A percentile compares a stretch with the other conserved stretches of the same genome.
Conservation (phyloP, 331 rosid species). For the Malus hybrid region DNA sequence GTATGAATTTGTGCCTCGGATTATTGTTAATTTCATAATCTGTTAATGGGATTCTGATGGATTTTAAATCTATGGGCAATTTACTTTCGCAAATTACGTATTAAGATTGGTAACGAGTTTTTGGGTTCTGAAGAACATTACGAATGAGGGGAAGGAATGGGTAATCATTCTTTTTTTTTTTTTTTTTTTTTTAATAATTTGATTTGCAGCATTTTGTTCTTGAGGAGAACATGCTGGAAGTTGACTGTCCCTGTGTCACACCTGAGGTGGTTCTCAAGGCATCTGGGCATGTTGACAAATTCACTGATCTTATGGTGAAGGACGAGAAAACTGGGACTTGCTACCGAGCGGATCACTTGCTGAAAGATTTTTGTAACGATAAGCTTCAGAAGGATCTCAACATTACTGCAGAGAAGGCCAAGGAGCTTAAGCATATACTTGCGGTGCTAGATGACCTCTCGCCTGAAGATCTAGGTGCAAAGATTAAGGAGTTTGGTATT, state of each 20-base stretch:
- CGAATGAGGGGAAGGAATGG: neutral
- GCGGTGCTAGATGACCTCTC: constrained; percentile 72
- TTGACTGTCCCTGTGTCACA: constrained; percentile 93
- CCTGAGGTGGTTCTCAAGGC: constrained; percentile 88
- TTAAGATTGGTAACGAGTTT: neutral
- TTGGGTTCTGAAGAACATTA: neutral
- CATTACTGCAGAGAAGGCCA: constrained; percentile 50
- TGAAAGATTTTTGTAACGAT: constrained; percentile 84
- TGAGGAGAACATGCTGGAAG: constrained; percentile 95
- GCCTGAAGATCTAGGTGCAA: constrained; percentile 63
- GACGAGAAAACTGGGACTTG: constrained; percentile 84
- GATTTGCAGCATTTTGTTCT: constrained; percentile 74
- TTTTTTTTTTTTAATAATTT: neutral
- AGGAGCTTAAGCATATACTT: constrained; percentile 61
- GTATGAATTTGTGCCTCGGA: neutral
- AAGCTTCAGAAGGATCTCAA: constrained; percentile 77
- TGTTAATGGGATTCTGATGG: neutral
- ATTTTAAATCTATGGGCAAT: no score
- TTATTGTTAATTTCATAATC: neutral
- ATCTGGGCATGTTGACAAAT: constrained; percentile 91
- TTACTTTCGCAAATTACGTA: neutral
- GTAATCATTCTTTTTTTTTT: neutral
- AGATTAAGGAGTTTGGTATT: constrained; percentile 82
- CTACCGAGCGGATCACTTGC: constrained; percentile 86
- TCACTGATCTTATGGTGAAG: constrained; percentile 97